Evolutionary conservation across 768 basidiomycete species (phyloP), one percentile per base, ranked within the genome.

Genomic region (Cyclocybe cylindracea): DNA sequence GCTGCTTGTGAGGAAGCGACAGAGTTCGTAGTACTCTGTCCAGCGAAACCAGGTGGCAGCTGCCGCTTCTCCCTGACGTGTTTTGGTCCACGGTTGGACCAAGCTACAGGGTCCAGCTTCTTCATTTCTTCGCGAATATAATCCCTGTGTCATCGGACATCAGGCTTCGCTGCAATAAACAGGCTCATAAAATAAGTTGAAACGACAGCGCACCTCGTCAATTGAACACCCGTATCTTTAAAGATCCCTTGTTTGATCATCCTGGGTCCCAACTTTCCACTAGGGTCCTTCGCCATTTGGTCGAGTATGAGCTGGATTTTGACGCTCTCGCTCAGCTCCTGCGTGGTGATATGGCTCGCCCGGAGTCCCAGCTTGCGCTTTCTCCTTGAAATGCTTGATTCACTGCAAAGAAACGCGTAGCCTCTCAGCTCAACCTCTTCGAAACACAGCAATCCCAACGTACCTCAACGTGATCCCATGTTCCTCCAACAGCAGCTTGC

Each of bases 251-350:
- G 55, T 51, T 70, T 69, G 24, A 72, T 56, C 33, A 57, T 58
- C 11, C 51, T 43, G 10, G 65, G 59, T 9, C 72, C 72, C 1
- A 56, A 57, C 39, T 57, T 61, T 31, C 66, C 62, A 19, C 48
- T 56, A 1, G 66, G 63, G 44, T 73, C 72, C 41, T 67, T 69
- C 9, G 58, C 58, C 64, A 74, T 65, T 56, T 72, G 68, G 35
- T 68, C 66, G 6, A 68, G 40, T 13, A 74, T 60, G 10, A 73
- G 62, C 35, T 71, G 66, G 3, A 62, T 50, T 48, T 70, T 74
- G 3, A 59, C 59, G 2, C 45, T 52, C 13, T 70, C 66, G 9
- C 61, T 55, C 9, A 72, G 58, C 6, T 58, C 50, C 10, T 39
- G 48, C 1, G 69, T 74, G 10, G 68, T 71, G 4, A 53, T 53